Percentiles rank a stretch among this genome's conserved stretches.
phyloP scores from a whole-genome alignment of 2,329 filamentous ascomycete species.

The Stachybotrys echinatus region DNA sequence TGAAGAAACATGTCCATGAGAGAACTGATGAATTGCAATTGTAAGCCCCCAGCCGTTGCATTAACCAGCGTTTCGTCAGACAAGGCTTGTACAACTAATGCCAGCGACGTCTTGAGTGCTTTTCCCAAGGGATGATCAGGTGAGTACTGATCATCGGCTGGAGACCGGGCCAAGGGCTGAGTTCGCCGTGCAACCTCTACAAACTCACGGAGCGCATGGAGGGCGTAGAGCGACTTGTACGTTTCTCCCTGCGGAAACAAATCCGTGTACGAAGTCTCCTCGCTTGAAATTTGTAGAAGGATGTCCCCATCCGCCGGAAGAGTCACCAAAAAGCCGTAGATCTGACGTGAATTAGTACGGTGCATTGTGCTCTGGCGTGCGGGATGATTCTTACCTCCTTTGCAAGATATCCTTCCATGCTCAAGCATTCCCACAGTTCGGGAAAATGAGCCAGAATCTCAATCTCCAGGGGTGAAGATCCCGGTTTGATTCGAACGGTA shows the following conservation, averaged over 20 bases:
- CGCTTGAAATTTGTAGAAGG: conserved; percentile 51
- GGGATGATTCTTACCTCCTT: conserved; percentile 47
- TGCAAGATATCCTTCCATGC: conserved; percentile 64
- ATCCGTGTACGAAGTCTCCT: conserved; percentile 46
- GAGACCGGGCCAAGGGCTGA: not conserved
- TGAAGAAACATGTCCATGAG: conserved; percentile 21
- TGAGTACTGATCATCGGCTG: not conserved
- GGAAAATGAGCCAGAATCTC: conserved; percentile 80
- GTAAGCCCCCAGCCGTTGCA: conserved; percentile 16
- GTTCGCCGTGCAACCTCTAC: conserved; percentile 38
- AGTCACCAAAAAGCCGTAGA: conserved; percentile 64
- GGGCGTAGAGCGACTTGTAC: conserved; percentile 68
- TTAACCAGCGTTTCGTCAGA: conserved; percentile 50
- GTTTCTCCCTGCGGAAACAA: conserved; percentile 66
- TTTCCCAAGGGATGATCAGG: conserved; percentile 1
- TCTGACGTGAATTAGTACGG: conserved; percentile 32
- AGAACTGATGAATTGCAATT: conserved; percentile 18
- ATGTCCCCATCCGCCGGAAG: conserved; percentile 65
- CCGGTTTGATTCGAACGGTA: conserved; percentile 40
- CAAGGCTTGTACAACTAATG: conserved; percentile 55
- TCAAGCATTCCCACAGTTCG: conserved; percentile 75
- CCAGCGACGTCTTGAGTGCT: conserved; percentile 38
- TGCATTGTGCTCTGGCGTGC: not conserved
- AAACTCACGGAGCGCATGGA: conserved; percentile 61
- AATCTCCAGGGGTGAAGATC: conserved; percentile 61